Evolutionary conservation across 148 eudicot genomes (phyloP), one percentile per base, ranked within the genome.

Genomic region (Spergularia bocconei): DNA sequence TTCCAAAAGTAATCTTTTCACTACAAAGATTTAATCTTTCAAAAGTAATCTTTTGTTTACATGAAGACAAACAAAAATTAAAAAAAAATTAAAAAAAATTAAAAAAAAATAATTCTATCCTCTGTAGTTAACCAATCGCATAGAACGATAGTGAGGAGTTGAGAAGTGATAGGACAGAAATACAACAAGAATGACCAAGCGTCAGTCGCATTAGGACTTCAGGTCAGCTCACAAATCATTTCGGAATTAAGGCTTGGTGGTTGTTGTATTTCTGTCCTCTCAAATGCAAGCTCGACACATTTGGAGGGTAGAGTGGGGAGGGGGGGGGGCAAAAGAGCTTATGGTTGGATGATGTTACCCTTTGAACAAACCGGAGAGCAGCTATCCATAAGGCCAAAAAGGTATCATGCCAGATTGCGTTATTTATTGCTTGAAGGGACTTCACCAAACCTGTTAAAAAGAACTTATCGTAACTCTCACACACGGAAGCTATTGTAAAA

Each of bases 371-470:
- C 64, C 97, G 92, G 48, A 94, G 88, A 81, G 96, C 92, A 72
- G 97, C 91, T 84, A 90, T 86, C 98, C 97, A 94, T 77, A 94
- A 88, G 67, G 92, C 92, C 67, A 94, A 80, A 80, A 94, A 94
- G 52, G 88, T 84, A 72, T 92, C 92, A 81, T 90, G 88, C 98
- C 98, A 94, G 72, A 85, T 79, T 58, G 88, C 82, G 25, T 87
- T 79, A 80, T 92, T 92, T 62, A 89, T 81, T 76, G 96, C 97
- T 84, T 86, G 88, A 67, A 94, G 93, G 66, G 89, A 79, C 80
- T 85, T 94, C 53, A 94, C 77, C 52, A 90, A 70, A 80, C 96
- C 98, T 93, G 84, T 71, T 29, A 50, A 67, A 59, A 47, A n/a
- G 12, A 64, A 63, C 33, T 80, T 15, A 29, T 52, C 65, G 81